These are phyloP conservation scores for Achaetomiella virescens DNA, from an alignment of 495 filamentous ascomycete genomes.

Conservation along the genomic window DNA sequence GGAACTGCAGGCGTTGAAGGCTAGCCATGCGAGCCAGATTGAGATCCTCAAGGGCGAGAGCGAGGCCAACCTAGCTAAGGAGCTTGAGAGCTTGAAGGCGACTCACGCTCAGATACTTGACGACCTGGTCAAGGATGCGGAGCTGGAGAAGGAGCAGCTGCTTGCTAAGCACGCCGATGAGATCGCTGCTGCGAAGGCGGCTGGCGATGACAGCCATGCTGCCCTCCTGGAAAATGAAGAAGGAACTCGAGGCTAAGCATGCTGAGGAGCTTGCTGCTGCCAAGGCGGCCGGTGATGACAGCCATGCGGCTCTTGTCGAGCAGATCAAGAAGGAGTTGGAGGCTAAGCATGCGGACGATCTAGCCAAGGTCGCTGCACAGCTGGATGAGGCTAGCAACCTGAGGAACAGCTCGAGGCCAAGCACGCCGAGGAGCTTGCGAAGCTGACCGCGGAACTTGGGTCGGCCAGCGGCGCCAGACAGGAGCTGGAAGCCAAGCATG, in stretches of 20 bases:
- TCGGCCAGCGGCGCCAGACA: slow-evolving; percentile 22
- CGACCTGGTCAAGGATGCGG: slow-evolving; percentile 23
- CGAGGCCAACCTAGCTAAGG: slow-evolving; percentile 31
- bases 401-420: slow-evolving; percentile 24
- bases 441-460: slow-evolving; percentile 24
- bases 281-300: slow-evolving; percentile 24
- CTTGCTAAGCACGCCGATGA: slow-evolving; percentile 35
- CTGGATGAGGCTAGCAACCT: slow-evolving; percentile 30
- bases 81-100: slow-evolving; percentile 37
- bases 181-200: slow-evolving; percentile 24
- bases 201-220: slow-evolving; percentile 22
- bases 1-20: slow-evolving; percentile 41
- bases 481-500: slow-evolving; percentile 26
- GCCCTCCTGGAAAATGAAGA: slow-evolving; percentile 25
- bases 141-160: slow-evolving; percentile 32
- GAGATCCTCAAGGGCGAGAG: slow-evolving; percentile 38
- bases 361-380: slow-evolving; percentile 30
- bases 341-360: slow-evolving; percentile 21
- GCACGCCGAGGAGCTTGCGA: slow-evolving; percentile 25
- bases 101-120: slow-evolving; percentile 34
- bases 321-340: slow-evolving; percentile 22
- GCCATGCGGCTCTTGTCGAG: slow-evolving; percentile 21
- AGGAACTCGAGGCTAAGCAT: slow-evolving; percentile 20
- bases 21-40: slow-evolving; percentile 42
- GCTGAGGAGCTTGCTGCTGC: slow-evolving; percentile 27